phyloP scores from a whole-genome alignment of 2,329 filamentous ascomycete genomes.

The Aspergillus sp. region DNA sequence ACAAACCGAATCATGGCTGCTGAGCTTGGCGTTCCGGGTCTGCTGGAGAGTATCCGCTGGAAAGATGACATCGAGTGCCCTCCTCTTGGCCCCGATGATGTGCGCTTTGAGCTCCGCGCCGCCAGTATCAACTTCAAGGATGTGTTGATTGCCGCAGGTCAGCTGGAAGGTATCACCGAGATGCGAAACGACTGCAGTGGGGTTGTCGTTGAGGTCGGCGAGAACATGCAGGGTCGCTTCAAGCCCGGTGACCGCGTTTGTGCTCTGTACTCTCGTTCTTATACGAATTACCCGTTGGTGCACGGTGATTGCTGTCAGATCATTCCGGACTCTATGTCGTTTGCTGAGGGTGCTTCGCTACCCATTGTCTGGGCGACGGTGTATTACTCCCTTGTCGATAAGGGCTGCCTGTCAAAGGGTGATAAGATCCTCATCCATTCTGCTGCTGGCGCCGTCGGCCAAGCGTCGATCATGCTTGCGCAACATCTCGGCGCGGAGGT shows the following conservation, averaged over 20 bases:
- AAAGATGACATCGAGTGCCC: slow-evolving; percentile 12
- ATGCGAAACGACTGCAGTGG: slow-evolving; percentile 16
- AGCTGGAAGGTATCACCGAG: slow-evolving; percentile 13
- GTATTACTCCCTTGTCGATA: slow-evolving; percentile 7
- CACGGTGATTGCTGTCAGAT: slow-evolving; percentile 14
- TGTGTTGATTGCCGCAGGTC: slow-evolving; percentile 13
- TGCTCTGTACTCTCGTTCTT: slow-evolving; percentile 12
- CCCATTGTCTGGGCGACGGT: slow-evolving; percentile 6
- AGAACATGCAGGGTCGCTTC: slow-evolving; percentile 9
- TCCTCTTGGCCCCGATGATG: slow-evolving; percentile 13
- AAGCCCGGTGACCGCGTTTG: slow-evolving; percentile 14
- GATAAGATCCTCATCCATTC: slow-evolving; percentile 10
- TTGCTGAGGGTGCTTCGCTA: slow-evolving; percentile 25
- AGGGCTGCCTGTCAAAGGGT: slow-evolving; percentile 1
- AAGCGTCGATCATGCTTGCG: slow-evolving; percentile 7
- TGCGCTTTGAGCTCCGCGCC: slow-evolving; percentile 11
- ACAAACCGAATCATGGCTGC: slow-evolving; percentile 6
- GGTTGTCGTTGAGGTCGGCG: slow-evolving; percentile 13
- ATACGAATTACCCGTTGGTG: slow-evolving; percentile 8
- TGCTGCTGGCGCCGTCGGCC: background rate
- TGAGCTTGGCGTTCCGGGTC: slow-evolving; percentile 12
- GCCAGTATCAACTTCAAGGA: slow-evolving; percentile 18
- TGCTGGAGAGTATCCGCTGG: slow-evolving; percentile 16
- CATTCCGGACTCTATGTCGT: slow-evolving; percentile 9
- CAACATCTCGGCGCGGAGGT: slow-evolving; percentile 32